These are phyloP conservation scores for Cystobasidium slooffiae DNA, from an alignment of 1,284 basidiomycete genomes.

Conservation along the genomic window DNA sequence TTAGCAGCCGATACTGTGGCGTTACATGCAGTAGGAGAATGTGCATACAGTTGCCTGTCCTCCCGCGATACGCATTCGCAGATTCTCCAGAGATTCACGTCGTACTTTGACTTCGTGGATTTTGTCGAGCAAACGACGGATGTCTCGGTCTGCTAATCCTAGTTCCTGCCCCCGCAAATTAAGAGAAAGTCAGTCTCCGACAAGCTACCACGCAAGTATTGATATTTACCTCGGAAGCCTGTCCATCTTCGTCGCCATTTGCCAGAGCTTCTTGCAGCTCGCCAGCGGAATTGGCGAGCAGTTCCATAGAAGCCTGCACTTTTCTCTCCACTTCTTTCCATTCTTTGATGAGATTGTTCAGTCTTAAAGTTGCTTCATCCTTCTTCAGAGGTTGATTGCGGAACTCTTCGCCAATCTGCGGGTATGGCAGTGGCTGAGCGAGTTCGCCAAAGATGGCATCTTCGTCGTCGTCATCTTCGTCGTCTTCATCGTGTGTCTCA, in stretches of 20 bases:
- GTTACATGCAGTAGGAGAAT: neutral
- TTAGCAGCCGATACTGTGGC: neutral
- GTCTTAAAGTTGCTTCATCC: constrained; percentile 11
- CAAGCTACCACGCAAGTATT: neutral
- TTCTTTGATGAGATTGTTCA: constrained; percentile 21
- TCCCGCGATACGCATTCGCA: constrained; percentile 1
- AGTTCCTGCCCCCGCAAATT: no score
- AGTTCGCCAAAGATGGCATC: constrained; percentile 20
- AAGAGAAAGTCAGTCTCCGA: no score
- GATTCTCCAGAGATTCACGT: constrained; percentile 3
- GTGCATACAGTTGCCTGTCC: constrained; percentile 13
- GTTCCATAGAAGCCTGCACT: constrained; percentile 2
- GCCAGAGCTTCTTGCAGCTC: constrained; percentile 29
- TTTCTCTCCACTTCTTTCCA: constrained; percentile 27
- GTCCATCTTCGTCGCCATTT: constrained; percentile 4
- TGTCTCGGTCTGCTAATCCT: constrained; percentile 22
- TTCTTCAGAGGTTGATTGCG: constrained; percentile 14
- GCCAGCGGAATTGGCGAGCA: constrained; percentile 10
- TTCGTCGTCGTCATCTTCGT: neutral
- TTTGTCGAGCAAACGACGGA: constrained; percentile 33
- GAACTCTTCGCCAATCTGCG: constrained; percentile 21
- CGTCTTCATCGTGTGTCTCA: neutral
- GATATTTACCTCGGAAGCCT: neutral
- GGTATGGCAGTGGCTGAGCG: neutral
- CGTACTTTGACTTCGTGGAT: constrained; percentile 26